Evolutionary conservation across 495 filamentous ascomycete species (phyloP).

Genomic region (Xylaria nigripes): DNA sequence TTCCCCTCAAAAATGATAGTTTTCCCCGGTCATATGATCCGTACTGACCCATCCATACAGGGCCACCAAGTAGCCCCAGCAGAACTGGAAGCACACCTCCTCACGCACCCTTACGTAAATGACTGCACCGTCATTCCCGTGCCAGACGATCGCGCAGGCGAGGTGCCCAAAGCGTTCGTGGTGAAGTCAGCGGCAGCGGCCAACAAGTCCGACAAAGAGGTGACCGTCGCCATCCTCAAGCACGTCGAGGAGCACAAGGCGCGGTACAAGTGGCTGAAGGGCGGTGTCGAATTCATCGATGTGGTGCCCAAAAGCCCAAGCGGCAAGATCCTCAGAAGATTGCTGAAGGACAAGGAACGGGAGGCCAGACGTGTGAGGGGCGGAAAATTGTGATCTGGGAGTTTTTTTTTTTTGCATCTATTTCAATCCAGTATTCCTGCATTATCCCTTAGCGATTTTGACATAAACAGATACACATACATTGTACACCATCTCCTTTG

Average conservation of each 20-base stretch:
- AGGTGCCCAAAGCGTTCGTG: conserved; percentile 82
- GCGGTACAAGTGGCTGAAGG: conserved; percentile 82
- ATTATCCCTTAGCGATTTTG: no score
- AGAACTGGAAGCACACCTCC: conserved; percentile 81
- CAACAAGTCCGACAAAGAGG: conserved; percentile 36
- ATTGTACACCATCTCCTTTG: no score
- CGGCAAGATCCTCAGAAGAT: conserved; percentile 80
- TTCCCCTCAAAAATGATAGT: no score
- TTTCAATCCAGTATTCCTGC: no score
- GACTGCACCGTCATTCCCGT: conserved; percentile 82
- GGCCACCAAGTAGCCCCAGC: conserved; percentile 87
- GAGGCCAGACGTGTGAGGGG: conserved; percentile 56
- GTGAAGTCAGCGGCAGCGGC: conserved; percentile 63
- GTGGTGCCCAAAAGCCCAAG: conserved; percentile 81
- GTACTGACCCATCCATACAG: conserved; percentile 31
- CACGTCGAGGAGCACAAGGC: conserved; percentile 79
- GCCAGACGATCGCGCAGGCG: conserved; percentile 65
- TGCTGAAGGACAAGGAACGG: conserved; percentile 74
- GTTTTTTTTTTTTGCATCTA: no score
- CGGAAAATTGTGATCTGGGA: conserved; percentile 36
- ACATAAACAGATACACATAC: no score
- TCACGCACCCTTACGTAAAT: conserved; percentile 69
- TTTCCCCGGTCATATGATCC: no score
- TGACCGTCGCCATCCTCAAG: conserved; percentile 57
- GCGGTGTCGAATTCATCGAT: conserved; percentile 70